Conservation (phyloP, 2,329 filamentous ascomycete genomes). For the Hymenoscyphus salicellus region DNA sequence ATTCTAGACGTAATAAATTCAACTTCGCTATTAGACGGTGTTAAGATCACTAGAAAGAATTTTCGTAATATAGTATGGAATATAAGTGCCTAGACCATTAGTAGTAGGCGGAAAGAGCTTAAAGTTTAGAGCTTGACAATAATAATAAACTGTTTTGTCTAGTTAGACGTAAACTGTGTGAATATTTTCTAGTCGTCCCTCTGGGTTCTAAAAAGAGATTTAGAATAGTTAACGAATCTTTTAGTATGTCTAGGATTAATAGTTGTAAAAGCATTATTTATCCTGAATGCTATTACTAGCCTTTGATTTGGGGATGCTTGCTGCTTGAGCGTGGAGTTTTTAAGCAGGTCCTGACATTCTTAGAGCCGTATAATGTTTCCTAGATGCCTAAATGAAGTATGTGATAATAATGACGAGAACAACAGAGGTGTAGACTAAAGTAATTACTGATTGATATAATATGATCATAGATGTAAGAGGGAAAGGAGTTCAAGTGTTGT, state of each 20-base stretch:
- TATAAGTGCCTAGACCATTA: slow-evolving; percentile 15
- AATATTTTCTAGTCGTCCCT: neutral
- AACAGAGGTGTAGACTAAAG: neutral
- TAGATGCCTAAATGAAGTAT: neutral
- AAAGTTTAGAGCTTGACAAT: neutral
- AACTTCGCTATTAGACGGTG: slow-evolving; percentile 10
- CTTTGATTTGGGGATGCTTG: slow-evolving; percentile 17
- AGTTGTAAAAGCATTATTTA: slow-evolving; percentile 24
- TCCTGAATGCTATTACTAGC: slow-evolving; percentile 16
- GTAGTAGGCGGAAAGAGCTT: neutral
- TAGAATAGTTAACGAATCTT: slow-evolving; percentile 2
- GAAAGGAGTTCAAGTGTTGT: neutral
- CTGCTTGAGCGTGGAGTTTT: slow-evolving; percentile 3
- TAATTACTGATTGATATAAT: neutral
- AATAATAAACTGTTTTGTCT: neutral
- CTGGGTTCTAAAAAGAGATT: neutral
- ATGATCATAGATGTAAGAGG: neutral
- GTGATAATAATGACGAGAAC: neutral
- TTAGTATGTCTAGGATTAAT: slow-evolving; percentile 1
- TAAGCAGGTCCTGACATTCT: neutral
- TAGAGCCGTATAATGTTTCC: neutral
- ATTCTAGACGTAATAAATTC: slow-evolving; percentile 15
- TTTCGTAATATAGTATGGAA: slow-evolving; percentile 16
- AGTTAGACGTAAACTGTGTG: neutral
- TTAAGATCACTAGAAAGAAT: slow-evolving; percentile 15